phyloP scores from a whole-genome alignment of 257 asterid genomes.

The Solanum virginianum region DNA sequence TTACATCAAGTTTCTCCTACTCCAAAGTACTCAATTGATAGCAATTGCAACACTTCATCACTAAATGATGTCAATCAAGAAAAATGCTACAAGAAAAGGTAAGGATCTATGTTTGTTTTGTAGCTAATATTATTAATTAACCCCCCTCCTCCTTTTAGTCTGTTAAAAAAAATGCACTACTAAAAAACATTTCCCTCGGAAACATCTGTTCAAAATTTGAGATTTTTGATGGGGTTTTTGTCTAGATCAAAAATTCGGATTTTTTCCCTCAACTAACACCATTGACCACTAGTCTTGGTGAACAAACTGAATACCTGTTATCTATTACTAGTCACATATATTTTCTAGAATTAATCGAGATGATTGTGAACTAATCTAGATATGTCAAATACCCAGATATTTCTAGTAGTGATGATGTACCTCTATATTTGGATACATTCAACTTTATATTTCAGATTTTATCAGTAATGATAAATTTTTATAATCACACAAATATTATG shows the following conservation, averaged over 20 bases:
- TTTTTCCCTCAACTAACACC: neutral
- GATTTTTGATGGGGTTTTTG: neutral
- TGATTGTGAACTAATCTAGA: neutral
- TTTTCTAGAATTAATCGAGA: neutral
- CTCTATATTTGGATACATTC: neutral
- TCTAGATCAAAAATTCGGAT: neutral
- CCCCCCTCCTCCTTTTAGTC: too few relatives aligned
- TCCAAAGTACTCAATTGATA: neutral
- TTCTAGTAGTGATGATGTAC: neutral
- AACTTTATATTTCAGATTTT: neutral
- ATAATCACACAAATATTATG: neutral
- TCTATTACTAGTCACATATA: neutral
- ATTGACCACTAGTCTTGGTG: neutral
- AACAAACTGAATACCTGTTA: neutral
- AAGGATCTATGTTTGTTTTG: neutral
- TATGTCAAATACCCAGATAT: neutral
- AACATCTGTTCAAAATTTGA: too few relatives aligned
- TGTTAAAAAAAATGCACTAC: neutral
- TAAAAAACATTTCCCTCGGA: too few relatives aligned
- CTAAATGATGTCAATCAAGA: constrained; percentile 22
- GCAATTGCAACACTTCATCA: neutral
- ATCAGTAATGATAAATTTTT: neutral
- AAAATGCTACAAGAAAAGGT: constrained; percentile 54
- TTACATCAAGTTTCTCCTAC: neutral
- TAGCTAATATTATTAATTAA: neutral